Base-by-base conservation (phyloP, 306 rosid genomes). In the Alnus glutinosa region DNA sequence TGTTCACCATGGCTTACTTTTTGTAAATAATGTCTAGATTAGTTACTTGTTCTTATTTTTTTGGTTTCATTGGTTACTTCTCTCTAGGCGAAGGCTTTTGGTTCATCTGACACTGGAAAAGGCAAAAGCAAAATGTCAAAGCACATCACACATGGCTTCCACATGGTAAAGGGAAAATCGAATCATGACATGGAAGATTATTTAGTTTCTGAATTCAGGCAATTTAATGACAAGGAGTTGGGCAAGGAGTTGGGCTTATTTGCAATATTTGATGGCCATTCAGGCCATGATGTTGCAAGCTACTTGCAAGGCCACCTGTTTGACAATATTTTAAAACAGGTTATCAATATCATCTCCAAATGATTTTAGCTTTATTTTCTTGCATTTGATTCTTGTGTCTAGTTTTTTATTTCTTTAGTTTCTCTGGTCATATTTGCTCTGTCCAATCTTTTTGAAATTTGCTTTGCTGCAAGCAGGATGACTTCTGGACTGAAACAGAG, bases 251-350 rank as follows among this genome's bases (percentile, higher is more conserved):
- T 91, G 70, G 96, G 96, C 34, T 82, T 91, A 42, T 89, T 91
- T 80, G 96, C 96, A 7, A 91, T 91, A 68, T 91, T 91, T 39
- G 96, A 91, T 77, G 93, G 93, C 49, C 96, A 91, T 82, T 86
- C 85, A 77, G 93, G 96, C 67, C 90, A 91, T 74, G 85, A 88
- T 57, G 88, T 91, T 52, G 90, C 93, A 19, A 85, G 75, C 85
- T 91, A 86, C 84, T 89, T 91, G 85, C 90, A 86, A 42, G 70
- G 50, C 80, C 78, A 91, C 81, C 93, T 91, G 36, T 91, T 91
- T 15, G 77, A 87, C 14, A 88, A 85, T 71, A 91, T 91, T 46
- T 83, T 91, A 73, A 85, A 89, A 54, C 87, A 91, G 91, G 96
- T 85, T 47, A 39, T 46, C 14, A 51, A 28, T n/a, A 46, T 67